Conservation (phyloP, 805 yeast species). For the Metschnikowia baotianmanensis region DNA sequence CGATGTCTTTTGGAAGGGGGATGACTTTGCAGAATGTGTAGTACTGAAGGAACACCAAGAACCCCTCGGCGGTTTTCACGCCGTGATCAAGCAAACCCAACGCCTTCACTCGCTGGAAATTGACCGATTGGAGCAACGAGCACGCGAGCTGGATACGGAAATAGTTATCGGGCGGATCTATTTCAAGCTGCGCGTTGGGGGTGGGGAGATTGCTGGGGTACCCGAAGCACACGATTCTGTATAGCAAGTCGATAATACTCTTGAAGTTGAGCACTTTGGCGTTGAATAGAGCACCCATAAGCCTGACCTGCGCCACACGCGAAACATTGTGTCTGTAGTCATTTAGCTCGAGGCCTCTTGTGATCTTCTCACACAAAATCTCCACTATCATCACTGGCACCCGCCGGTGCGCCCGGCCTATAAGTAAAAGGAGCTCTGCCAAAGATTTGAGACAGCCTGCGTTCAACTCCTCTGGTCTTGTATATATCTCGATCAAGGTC, state of each 20-base stretch:
- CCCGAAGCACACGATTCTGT: slow-evolving; percentile 61
- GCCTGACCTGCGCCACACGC: slow-evolving; percentile 59
- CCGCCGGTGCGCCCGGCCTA: slow-evolving; percentile 32
- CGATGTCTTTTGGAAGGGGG: slow-evolving; percentile 63
- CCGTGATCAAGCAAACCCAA: slow-evolving; percentile 9
- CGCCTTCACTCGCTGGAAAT: slow-evolving; percentile 10
- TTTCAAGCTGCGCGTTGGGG: slow-evolving; percentile 48
- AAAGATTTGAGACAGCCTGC: slow-evolving; percentile 53
- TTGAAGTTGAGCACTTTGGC: slow-evolving; percentile 43
- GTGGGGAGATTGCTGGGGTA: slow-evolving; percentile 52
- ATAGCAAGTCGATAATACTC: slow-evolving; percentile 51
- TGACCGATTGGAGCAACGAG: slow-evolving; percentile 22
- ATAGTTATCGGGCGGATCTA: slow-evolving; percentile 66
- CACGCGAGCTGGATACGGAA: slow-evolving; percentile 62
- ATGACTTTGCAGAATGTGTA: slow-evolving; percentile 59
- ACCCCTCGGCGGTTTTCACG: slow-evolving; percentile 23
- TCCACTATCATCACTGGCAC: slow-evolving; percentile 55
- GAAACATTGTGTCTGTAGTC: slow-evolving; percentile 57
- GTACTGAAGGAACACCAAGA: slow-evolving; percentile 66
- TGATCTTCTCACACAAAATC: slow-evolving; percentile 58
- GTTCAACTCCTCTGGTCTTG: slow-evolving; percentile 59
- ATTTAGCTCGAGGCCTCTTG: slow-evolving; percentile 63
- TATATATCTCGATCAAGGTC: slow-evolving; percentile 41
- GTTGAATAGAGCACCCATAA: slow-evolving; percentile 57
- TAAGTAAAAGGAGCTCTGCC: slow-evolving; percentile 42